phyloP scores from a whole-genome alignment of 805 yeast genomes.

The Kluyveromyces nonfermentans region DNA sequence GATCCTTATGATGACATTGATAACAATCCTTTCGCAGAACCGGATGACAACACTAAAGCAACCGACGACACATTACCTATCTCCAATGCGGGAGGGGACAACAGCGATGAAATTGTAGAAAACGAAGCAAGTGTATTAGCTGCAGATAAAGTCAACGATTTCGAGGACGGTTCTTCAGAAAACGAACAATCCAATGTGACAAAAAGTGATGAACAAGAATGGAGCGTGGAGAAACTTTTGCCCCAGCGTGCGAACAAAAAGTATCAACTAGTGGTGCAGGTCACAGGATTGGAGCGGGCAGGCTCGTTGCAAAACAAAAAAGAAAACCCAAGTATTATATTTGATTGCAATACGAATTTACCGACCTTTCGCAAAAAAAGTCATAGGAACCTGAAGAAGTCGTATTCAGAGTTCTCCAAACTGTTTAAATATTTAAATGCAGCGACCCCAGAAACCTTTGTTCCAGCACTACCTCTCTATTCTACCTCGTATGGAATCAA shows the following conservation, averaged over 20 bases:
- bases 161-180: not conserved
- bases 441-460: slow-evolving; percentile 85
- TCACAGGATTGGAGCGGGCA: slow-evolving; percentile 61
- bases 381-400: slow-evolving; percentile 70
- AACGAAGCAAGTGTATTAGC: not conserved
- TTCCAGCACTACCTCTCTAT: slow-evolving; percentile 77
- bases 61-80: not conserved
- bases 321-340: slow-evolving; percentile 71
- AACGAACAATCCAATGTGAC: not conserved
- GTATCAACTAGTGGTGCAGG: slow-evolving; percentile 42
- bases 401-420: slow-evolving; percentile 66
- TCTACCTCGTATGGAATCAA: slow-evolving; percentile 74
- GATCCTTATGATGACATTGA: slow-evolving; percentile 41
- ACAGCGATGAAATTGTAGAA: not conserved
- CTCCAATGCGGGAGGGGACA: not conserved
- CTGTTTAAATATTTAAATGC: slow-evolving; percentile 70
- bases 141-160: not conserved
- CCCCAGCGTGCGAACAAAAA: slow-evolving; percentile 13
- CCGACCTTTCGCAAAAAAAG: slow-evolving; percentile 64
- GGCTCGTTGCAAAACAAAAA: slow-evolving; percentile 43
- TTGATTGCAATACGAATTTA: slow-evolving; percentile 59
- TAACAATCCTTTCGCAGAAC: slow-evolving; percentile 54
- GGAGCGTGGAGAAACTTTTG: slow-evolving; percentile 3
- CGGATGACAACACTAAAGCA: slow-evolving; percentile 15
- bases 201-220: not conserved